Evolutionary conservation across 139 green algal genomes (phyloP).

Genomic region (Tetraselmis chui): DNA sequence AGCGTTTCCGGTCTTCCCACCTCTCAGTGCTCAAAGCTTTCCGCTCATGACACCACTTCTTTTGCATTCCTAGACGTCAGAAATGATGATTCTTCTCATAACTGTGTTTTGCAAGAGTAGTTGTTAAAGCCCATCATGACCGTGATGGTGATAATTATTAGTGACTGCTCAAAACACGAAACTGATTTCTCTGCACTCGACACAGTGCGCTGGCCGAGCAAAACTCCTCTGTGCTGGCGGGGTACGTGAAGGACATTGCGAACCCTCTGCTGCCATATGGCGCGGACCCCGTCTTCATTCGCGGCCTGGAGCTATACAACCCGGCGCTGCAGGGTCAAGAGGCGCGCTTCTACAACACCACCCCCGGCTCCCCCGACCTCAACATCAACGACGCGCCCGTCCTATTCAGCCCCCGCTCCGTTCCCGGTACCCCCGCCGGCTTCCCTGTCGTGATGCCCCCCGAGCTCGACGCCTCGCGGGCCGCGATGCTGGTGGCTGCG

Average conservation of each 20-base stretch:
- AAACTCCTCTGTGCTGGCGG: background rate
- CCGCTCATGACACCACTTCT: no score
- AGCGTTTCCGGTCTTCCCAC: no score
- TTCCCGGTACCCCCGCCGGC: background rate
- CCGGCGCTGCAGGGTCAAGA: background rate
- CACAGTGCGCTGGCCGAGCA: no score
- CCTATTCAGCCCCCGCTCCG: background rate
- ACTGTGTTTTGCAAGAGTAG: no score
- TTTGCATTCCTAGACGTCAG: no score
- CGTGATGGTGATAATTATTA: no score
- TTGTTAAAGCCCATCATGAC: no score
- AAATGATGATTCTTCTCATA: no score
- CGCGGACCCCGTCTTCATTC: background rate
- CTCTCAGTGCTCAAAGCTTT: no score
- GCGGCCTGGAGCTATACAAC: background rate
- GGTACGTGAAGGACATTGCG: background rate
- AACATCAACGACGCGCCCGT: background rate
- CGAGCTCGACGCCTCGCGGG: background rate
- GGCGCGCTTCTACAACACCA: background rate
- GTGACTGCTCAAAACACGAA: no score
- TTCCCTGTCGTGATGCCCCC: background rate
- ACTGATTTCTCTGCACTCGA: no score
- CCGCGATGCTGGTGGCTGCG: background rate
- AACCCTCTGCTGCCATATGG: background rate
- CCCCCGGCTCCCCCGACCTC: background rate